Base-by-base conservation (phyloP, 306 rosid species). In the Pyrus betulifolia region DNA sequence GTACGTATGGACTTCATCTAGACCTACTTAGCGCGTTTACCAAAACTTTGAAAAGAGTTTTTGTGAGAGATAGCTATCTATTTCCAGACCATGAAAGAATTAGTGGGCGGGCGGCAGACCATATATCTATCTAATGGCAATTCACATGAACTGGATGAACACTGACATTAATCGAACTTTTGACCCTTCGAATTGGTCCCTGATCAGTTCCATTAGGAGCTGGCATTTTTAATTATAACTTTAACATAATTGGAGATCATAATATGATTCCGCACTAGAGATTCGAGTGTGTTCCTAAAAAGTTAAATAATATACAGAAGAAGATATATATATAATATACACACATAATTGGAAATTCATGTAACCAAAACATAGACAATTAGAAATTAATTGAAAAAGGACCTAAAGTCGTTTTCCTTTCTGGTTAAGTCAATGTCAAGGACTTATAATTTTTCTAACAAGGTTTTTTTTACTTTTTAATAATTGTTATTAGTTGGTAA, bases 231-330 rank as follows among this genome's bases (percentile, higher is more conserved):
- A 70, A 49, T 28, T 31, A 21, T 30, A 52, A 30, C 44, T 70
- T 70, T 18, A 17, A 21, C 31, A 51, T 28, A 51, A 30, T 70
- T 55, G 28, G 62, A 70, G 17, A 11, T 51, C 12, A 19, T 18
- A 18, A 60, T 85, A 72, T 58, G 69, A 76, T 72, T 77, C 45
- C 70, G 81, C 85, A 84, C 84, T 72, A 71, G 11, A 25, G 54
- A 68, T 82, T 81, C 79, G 31, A 72, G 78, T 65, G 86, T 81
- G 71, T 59, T 75, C 74, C 69, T 71, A 59, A 45, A 49, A 76
- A 84, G 55, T 51, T 65, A 30, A 25, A 58, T 69, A 69, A 40
- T 40, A 40, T 40, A 40, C 19, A 83, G 12, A 52, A 71, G 61
- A 71, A 70, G 22, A 69, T 69, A 77, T 69, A 58, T 58, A 79